Base-by-base conservation (phyloP, 140 eudicot species). In the Ambrosia hybrid region DNA sequence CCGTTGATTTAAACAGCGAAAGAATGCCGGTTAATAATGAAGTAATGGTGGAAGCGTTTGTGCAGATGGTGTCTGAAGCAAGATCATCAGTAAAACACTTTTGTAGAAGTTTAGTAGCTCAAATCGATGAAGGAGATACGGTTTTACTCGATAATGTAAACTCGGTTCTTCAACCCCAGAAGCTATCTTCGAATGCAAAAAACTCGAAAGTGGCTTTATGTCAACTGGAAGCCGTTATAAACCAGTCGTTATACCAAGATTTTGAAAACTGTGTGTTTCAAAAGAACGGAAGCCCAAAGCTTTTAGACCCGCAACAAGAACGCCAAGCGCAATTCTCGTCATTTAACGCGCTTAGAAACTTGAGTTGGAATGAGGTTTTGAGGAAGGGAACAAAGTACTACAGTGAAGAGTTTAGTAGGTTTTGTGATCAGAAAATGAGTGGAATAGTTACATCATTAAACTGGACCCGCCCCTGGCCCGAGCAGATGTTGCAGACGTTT, bases 381-480 rank as follows among this genome's bases (percentile, higher is more conserved):
- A 79, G 91, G 60, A 94, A 94, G 67, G 97, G 99, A 51, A 94
- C 99, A 1, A 94, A 90, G 78, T 88, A 84, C 41, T 94, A 94
- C 58, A 94, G 99, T 26, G 99, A 86, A 41, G 99, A 94, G 53
- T 94, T 93, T 45, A 94, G 99, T 72, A 83, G 79, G 71, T 94
- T 94, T 39, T 94, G 99, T 51, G 99, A 94, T 81, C 85, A 88
- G 79, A 94, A 90, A 53, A 94, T 94, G 99, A 86, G 93, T 46
- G 83, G 88, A 43, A 80, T 90, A 8, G 79, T 93, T 17, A 53
- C 81, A 0, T 76, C 86, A 4, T 71, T 93, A 38, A 89, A 81
- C 67, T 88, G 96, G 97, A 93, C 88, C 15, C 82, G 94, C 36
- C 90, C 97, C 0, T 93, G 99, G 99, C 86, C 99, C 5, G 99